Conservation (phyloP, 257 asterid species). For the Primulina tabacum region DNA sequence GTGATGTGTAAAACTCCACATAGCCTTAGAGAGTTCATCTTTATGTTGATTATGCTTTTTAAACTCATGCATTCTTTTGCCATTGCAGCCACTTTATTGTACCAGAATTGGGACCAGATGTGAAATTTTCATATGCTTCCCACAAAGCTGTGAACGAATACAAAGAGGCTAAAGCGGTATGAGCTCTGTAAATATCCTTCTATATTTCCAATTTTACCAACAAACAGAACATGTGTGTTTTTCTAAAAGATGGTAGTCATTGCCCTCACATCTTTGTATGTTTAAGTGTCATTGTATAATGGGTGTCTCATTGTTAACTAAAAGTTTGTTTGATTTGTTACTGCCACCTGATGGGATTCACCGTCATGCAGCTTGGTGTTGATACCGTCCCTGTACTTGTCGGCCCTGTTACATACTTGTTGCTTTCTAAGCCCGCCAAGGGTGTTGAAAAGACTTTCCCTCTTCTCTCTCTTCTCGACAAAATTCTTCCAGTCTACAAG, state of each 20-base stretch:
- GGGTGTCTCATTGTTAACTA: background rate
- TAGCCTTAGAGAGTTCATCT: background rate
- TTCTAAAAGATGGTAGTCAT: background rate
- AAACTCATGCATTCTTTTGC: constrained; percentile 4
- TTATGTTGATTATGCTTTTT: constrained; percentile 1
- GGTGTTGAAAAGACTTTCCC: constrained; percentile 46
- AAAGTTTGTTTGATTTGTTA: background rate
- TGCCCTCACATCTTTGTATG: background rate
- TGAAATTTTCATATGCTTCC: constrained; percentile 33
- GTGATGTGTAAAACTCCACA: constrained; percentile 10
- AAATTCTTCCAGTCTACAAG: constrained; percentile 54
- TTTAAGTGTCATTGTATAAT: constrained; percentile 3
- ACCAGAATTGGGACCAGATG: constrained; percentile 38
- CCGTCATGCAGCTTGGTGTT: constrained; percentile 40
- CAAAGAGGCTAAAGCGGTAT: constrained; percentile 39
- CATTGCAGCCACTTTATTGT: constrained; percentile 40
- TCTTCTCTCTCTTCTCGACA: constrained; percentile 45
- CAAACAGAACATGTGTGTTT: background rate
- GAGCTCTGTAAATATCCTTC: constrained; percentile 1
- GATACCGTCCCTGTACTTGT: constrained; percentile 50
- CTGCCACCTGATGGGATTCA: background rate
- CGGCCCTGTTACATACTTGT: constrained; percentile 54
- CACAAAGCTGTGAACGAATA: constrained; percentile 38
- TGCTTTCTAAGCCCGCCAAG: constrained; percentile 52
- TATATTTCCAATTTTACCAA: background rate